Percentiles rank a stretch among this genome's conserved stretches.
phyloP scores from a whole-genome alignment of 225 moss, liverwort and hornwort genomes.

The Pseudoscleropodium purum region DNA sequence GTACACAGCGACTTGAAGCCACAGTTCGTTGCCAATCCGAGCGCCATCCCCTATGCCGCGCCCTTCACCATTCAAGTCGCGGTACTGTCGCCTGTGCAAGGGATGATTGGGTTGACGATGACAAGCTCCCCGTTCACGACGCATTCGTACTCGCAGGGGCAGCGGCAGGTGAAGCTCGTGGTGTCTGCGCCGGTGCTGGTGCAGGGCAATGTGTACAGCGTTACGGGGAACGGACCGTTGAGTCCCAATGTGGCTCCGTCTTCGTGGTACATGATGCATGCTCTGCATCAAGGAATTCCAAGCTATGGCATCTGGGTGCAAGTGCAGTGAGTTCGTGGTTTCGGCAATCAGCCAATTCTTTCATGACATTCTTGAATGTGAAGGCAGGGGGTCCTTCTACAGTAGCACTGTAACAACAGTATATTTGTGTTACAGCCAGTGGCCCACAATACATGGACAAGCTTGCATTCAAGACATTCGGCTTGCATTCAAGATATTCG shows the following conservation, averaged over 20 bases:
- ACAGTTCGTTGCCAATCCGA: constrained; percentile 18
- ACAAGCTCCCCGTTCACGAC: constrained; percentile 68
- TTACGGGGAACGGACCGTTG: constrained; percentile 44
- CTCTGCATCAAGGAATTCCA: constrained; percentile 54
- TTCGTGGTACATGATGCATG: constrained; percentile 79
- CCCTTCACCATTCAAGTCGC: constrained; percentile 34
- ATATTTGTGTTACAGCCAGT: neutral
- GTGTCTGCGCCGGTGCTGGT: constrained; percentile 10
- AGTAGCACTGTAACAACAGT: neutral
- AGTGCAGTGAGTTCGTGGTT: neutral
- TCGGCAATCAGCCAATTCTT: neutral
- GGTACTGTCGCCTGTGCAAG: constrained; percentile 21
- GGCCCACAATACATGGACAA: neutral
- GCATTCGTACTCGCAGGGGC: constrained; percentile 76
- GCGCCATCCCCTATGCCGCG: constrained; percentile 12
- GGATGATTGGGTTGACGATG: constrained; percentile 29
- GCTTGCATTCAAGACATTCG: neutral
- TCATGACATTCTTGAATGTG: neutral
- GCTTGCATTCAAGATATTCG: neutral
- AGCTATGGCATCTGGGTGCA: constrained; percentile 57
- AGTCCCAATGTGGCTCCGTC: constrained; percentile 46
- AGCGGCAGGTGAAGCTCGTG: constrained; percentile 63
- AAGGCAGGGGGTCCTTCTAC: neutral
- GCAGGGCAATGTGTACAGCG: constrained; percentile 11
- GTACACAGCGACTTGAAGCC: constrained; percentile 22